Conservation (phyloP, 768 basidiomycete genomes). For the Serendipita sp. region DNA sequence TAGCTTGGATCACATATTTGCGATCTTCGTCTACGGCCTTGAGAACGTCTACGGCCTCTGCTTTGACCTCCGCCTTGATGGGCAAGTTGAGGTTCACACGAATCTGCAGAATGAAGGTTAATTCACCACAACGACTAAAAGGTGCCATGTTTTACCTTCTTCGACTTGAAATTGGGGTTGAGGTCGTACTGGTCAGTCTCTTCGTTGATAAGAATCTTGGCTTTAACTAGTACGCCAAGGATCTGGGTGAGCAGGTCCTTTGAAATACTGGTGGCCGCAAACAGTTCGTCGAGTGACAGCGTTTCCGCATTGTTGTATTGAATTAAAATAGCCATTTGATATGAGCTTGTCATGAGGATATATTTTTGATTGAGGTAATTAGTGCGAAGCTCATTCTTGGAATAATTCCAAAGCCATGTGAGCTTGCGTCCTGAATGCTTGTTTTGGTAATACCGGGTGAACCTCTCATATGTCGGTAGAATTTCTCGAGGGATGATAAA, state of each 20-base stretch:
- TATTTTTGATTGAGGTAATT: constrained; percentile 90
- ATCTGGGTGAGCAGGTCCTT: constrained; percentile 54
- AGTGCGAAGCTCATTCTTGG: constrained; percentile 88
- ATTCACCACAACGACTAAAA: not conserved
- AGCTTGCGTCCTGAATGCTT: constrained; percentile 91
- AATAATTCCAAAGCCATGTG: constrained; percentile 98
- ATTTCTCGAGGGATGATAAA: constrained; percentile 84
- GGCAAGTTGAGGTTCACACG: constrained; percentile 33
- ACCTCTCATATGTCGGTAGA: constrained; percentile 72
- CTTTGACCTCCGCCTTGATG: constrained; percentile 88
- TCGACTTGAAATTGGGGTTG: constrained; percentile 41
- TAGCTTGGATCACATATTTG: constrained; percentile 37
- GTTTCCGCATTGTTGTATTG: constrained; percentile 90
- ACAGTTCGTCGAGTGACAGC: constrained; percentile 63
- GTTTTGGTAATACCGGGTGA: constrained; percentile 81
- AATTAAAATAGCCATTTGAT: constrained; percentile 85
- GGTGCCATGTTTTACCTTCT: constrained; percentile 13
- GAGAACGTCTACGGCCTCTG: constrained; percentile 73
- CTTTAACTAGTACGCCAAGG: constrained; percentile 55
- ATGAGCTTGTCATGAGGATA: constrained; percentile 87
- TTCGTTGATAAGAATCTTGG: constrained; percentile 77
- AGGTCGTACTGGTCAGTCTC: constrained; percentile 82
- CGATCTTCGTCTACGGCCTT: constrained; percentile 95
- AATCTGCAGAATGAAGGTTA: constrained; percentile 12
- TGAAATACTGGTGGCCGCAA: constrained; percentile 59